These are phyloP conservation scores for Wickerhamiella pararugosa DNA, from an alignment of 1,139 yeast genomes.

Conservation along the genomic window DNA sequence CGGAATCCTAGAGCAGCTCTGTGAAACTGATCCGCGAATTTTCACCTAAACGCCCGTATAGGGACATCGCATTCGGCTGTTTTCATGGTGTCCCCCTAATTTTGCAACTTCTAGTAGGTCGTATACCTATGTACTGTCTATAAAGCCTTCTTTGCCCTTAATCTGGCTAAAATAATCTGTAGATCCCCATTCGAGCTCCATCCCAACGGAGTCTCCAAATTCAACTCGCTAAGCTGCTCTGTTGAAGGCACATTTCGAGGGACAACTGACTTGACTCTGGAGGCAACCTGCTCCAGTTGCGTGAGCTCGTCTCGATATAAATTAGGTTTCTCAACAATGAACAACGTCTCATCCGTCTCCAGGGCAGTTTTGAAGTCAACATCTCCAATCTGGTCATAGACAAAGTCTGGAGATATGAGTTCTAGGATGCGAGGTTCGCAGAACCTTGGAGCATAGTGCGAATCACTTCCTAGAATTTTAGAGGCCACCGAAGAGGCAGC, in stretches of 20 bases:
- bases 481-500: slow-evolving; percentile 14
- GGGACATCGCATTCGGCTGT: no score
- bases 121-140: no score
- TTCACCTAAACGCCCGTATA: no score
- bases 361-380: slow-evolving; percentile 7
- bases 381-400: slow-evolving; percentile 26
- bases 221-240: background rate
- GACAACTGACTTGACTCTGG: background rate
- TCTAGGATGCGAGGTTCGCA: slow-evolving; percentile 7
- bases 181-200: slow-evolving; percentile 4
- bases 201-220: background rate
- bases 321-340: slow-evolving; percentile 37
- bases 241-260: background rate
- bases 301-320: slow-evolving; percentile 27
- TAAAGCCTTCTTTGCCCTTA: no score
- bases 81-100: no score
- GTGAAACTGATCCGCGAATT: no score
- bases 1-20: no score
- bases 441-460: slow-evolving; percentile 6
- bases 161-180: background rate
- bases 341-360: slow-evolving; percentile 23
- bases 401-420: slow-evolving; percentile 5
- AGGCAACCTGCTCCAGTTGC: slow-evolving; percentile 1
- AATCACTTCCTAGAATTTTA: slow-evolving; percentile 1
- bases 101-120: no score